Base-by-base conservation (phyloP, 2,329 filamentous ascomycete genomes). In the Epichloe gansuensis region DNA sequence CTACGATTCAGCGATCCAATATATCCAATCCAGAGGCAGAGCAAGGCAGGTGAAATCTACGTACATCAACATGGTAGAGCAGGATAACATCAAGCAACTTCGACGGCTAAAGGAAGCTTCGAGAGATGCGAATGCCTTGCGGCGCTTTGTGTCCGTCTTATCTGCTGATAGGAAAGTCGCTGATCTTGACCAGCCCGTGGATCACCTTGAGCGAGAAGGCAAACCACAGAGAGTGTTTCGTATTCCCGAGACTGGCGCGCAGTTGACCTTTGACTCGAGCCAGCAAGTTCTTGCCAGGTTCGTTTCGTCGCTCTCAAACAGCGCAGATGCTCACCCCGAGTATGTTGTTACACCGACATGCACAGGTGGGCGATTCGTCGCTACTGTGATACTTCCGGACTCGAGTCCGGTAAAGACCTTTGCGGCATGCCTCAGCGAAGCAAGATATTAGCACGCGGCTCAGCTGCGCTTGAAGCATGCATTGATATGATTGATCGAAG, bases 1-100 rank as follows among this genome's bases (percentile, higher is more conserved):
- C 2, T 95, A 90, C 67, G 76, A 78, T 11, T 96, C 91, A 0
- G 82, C 95, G 67, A 97, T 97, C 50, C 88, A 95, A 62, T 97
- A 96, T 63, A 83, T 97, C 21, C 93, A 98, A 66, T 96, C 91
- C 13, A 81, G 89, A 56, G 93, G 93, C 0, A 81, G 93, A 51
- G 93, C 93, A 12, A 80, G 93, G 41, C 86, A 89, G 61, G 67
- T 71, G 0, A 77, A 85, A 52, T 97, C 93, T 0, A 82, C 79
- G 57, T 96, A 91, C 65, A 78, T 91, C 37, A 88, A 87, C 61
- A 91, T 98, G 86, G 65, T 88, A 2, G 91, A 97, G 63, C 63
- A 68, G 1, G 78, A 76, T 7, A 95, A 95, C 60, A 57, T 65
- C 12, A 70, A 72, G 0, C 86, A 95, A 48, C 59, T 65, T 1